Conservation (phyloP, 441 rosid species). For the Rhodomyrtus psidioides region DNA sequence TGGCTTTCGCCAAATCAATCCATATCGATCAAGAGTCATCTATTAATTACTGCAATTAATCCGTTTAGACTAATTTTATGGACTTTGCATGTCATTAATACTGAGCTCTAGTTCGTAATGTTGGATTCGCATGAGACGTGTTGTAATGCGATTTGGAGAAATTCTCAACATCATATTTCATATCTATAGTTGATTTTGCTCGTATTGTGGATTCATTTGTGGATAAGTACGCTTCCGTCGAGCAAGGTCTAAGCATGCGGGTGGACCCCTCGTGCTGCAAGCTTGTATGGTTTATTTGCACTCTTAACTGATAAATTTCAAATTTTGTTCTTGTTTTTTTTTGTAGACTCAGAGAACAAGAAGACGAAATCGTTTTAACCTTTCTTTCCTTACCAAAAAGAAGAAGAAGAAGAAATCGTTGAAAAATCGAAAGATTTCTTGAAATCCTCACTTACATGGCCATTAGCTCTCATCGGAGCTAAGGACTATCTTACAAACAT, state of each 20-base stretch:
- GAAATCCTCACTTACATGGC: neutral
- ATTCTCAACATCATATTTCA: too few relatives aligned
- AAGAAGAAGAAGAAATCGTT: too few relatives aligned
- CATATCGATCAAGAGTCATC: neutral
- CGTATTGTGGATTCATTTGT: too few relatives aligned
- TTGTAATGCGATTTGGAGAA: too few relatives aligned
- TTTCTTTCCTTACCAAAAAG: too few relatives aligned
- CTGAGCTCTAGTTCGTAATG: neutral
- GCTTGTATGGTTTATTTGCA: neutral
- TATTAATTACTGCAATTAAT: neutral
- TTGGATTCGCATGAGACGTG: neutral
- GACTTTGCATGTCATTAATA: neutral
- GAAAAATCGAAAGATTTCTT: neutral
- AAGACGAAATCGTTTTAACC: neutral
- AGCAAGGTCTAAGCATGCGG: too few relatives aligned
- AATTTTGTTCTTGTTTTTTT: neutral
- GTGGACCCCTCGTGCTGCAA: neutral
- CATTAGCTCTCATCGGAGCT: neutral
- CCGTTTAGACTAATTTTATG: neutral
- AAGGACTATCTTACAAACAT: neutral
- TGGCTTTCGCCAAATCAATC: neutral
- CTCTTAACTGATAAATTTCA: neutral
- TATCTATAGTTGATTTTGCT: neutral
- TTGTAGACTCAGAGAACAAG: neutral
- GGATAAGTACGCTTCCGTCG: too few relatives aligned